These are phyloP conservation scores for Trichoderma aggressivum DNA, from an alignment of 2,329 filamentous ascomycete species.

Conservation along the genomic window DNA sequence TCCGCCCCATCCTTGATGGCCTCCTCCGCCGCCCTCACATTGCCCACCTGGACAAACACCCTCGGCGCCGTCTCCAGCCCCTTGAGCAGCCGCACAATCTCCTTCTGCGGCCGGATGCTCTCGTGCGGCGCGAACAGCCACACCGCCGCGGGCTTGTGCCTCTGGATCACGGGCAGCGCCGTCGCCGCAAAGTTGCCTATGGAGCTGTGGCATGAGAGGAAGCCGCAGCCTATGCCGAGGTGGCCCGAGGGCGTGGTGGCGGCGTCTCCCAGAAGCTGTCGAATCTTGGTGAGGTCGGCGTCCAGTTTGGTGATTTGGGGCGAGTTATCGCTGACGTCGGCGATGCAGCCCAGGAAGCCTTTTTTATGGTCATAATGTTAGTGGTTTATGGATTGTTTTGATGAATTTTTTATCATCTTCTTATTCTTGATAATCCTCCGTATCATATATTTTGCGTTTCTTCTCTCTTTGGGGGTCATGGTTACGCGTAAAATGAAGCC, in stretches of 20 bases:
- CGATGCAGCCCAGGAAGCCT: conserved; percentile 35
- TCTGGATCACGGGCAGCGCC: conserved; percentile 49
- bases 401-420: background rate
- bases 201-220: conserved; percentile 52
- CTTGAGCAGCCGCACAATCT: conserved; percentile 37
- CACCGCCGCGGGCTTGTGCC: conserved; percentile 55
- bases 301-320: conserved; percentile 33
- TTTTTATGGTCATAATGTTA: background rate
- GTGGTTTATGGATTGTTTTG: background rate
- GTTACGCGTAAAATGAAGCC: background rate
- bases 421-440: background rate
- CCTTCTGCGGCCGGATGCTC: conserved; percentile 36
- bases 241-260: conserved; percentile 18
- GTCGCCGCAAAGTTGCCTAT: conserved; percentile 39
- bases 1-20: conserved; percentile 50
- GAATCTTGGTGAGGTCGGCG: conserved; percentile 31
- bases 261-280: conserved; percentile 27
- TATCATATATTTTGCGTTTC: too few species aligned
- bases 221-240: conserved; percentile 54
- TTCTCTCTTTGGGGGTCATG: too few species aligned
- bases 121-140: conserved; percentile 64
- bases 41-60: conserved; percentile 62
- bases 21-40: conserved; percentile 51
- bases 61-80: conserved; percentile 34
- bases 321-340: conserved; percentile 31